phyloP scores from a whole-genome alignment of 768 basidiomycete genomes.

The Trametes villosa region DNA sequence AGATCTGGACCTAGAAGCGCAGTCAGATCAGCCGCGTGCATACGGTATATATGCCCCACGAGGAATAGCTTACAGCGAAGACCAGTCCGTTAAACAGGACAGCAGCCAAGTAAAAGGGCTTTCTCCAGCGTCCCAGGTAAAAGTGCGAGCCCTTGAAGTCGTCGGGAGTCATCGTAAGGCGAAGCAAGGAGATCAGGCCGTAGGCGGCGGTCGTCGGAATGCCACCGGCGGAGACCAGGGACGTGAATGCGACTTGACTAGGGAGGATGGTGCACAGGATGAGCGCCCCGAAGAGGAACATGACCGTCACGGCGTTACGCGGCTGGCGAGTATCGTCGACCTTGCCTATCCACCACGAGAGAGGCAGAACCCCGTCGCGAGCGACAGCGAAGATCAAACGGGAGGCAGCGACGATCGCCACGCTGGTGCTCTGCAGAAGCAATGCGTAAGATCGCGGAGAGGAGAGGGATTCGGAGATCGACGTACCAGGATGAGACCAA shows the following conservation, averaged over 20 bases:
- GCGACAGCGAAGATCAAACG: constrained; percentile 91
- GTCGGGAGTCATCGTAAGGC: constrained; percentile 77
- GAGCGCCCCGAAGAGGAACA: constrained; percentile 74
- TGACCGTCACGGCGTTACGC: constrained; percentile 84
- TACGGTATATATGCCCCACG: no score
- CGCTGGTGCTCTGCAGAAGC: constrained; percentile 71
- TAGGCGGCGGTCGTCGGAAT: constrained; percentile 90
- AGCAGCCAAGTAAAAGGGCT: constrained; percentile 70
- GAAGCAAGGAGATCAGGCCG: constrained; percentile 76
- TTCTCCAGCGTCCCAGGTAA: constrained; percentile 66
- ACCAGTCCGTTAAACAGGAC: constrained; percentile 74
- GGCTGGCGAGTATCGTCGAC: constrained; percentile 78
- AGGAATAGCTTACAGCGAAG: constrained; percentile 60
- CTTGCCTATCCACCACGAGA: constrained; percentile 80
- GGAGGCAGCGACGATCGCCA: constrained; percentile 87
- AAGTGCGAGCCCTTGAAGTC: constrained; percentile 77
- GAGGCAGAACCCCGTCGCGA: constrained; percentile 89
- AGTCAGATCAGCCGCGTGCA: neutral
- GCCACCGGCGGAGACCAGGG: constrained; percentile 83
- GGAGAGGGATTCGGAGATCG: neutral
- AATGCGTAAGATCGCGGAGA: no score
- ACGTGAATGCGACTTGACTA: constrained; percentile 90
- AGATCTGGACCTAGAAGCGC: constrained; percentile 66
- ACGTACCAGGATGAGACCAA: constrained; percentile 84
- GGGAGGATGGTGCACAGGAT: constrained; percentile 89